Evolutionary conservation across 2,329 filamentous ascomycete species (phyloP).

Genomic region (Fusarium sp.): DNA sequence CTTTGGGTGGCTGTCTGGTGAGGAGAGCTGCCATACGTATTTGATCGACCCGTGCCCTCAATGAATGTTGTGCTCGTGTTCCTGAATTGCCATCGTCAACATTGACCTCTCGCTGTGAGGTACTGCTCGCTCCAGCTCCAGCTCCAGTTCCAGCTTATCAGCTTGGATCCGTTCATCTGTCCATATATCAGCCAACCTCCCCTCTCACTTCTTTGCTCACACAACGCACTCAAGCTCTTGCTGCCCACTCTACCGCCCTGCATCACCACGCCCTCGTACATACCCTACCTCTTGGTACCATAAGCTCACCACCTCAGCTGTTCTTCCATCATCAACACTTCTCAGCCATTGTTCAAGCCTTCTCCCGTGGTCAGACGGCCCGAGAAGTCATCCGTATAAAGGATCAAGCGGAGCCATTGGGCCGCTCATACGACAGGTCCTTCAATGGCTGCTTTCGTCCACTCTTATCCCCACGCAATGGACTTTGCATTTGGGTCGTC

Average conservation of each 20-base stretch:
- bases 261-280: background rate
- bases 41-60: conserved; percentile 21
- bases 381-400: background rate
- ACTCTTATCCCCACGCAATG: conserved; percentile 32
- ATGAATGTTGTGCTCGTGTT: conserved; percentile 5
- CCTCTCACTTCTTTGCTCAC: background rate
- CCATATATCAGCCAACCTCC: conserved; percentile 23
- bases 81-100: conserved; percentile 3
- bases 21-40: conserved; percentile 22
- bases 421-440: background rate
- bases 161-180: conserved; percentile 7
- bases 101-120: conserved; percentile 9
- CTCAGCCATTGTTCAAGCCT: background rate
- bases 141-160: background rate
- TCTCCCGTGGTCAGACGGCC: background rate
- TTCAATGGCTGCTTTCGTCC: conserved; percentile 32
- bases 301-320: background rate
- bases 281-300: background rate
- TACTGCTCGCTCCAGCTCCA: background rate
- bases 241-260: background rate
- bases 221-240: background rate
- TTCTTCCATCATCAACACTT: background rate
- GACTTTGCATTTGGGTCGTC: conserved; percentile 25
- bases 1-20: conserved; percentile 21
- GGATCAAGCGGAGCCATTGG: conserved; percentile 8